Conservation (phyloP, 2,329 filamentous ascomycete species). For the Xylariaceae sp. region DNA sequence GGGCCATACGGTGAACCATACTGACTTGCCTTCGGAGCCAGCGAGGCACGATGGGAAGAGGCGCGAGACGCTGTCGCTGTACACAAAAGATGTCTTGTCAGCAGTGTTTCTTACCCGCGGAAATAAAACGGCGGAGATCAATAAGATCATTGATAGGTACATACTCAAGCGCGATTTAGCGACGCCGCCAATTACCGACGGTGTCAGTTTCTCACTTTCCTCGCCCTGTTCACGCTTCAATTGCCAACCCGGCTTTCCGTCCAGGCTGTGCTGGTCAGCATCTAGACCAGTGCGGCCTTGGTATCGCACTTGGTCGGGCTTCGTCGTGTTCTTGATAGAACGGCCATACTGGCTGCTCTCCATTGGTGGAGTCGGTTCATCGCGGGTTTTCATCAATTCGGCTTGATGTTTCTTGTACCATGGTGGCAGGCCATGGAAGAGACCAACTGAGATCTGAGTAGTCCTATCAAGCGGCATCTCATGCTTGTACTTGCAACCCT, state of each 20-base stretch:
- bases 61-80: no score
- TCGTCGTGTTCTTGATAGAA: not conserved
- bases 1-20: conserved; percentile 32
- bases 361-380: conserved; percentile 5
- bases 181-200: conserved; percentile 4
- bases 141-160: no score
- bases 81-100: no score
- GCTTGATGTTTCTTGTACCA: conserved; percentile 55
- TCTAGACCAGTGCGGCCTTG: not conserved
- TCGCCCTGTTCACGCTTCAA: not conserved
- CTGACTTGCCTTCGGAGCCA: not conserved
- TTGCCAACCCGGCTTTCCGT: conserved; percentile 1
- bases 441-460: conserved; percentile 64
- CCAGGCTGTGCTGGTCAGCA: not conserved
- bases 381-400: conserved; percentile 37
- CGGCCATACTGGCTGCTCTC: not conserved
- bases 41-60: not conserved
- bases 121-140: no score
- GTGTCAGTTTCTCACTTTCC: not conserved
- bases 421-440: conserved; percentile 58
- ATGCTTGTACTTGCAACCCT: conserved; percentile 85
- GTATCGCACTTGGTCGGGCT: conserved; percentile 1
- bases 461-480: conserved; percentile 71
- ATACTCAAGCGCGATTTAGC: not conserved
- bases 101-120: no score